Conservation (phyloP, 192 early-diverging fungal species). For the Backusella tuberculispora region DNA sequence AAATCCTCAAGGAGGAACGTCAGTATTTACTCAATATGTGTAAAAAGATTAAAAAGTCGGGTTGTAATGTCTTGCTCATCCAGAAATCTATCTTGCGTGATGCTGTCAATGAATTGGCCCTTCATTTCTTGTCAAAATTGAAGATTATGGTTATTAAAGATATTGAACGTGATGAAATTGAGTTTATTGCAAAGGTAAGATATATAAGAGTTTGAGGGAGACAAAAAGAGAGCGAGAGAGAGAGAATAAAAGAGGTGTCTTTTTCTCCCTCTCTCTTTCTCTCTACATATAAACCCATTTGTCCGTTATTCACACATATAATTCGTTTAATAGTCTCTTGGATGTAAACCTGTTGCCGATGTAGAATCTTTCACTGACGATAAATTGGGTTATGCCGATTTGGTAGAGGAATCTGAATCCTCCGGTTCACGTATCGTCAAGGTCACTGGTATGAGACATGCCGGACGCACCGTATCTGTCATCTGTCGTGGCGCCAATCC, state of each 20-base stretch:
- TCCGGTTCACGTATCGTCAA: constrained; percentile 91
- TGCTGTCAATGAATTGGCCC: constrained; percentile 96
- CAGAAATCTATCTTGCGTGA: constrained; percentile 99
- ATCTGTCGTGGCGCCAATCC: constrained; percentile 96
- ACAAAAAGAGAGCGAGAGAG: neutral
- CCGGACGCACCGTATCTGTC: constrained; percentile 93
- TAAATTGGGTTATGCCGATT: constrained; percentile 94
- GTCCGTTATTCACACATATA: neutral
- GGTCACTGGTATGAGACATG: constrained; percentile 88
- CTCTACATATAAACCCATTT: neutral
- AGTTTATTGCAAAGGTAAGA: constrained; percentile 96
- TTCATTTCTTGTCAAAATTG: constrained; percentile 97
- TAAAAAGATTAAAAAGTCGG: constrained; percentile 99
- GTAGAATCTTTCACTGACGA: constrained; percentile 99
- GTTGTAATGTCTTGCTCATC: constrained; percentile 97
- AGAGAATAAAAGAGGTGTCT: no score
- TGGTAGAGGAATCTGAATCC: constrained; percentile 89
- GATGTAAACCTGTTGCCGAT: constrained; percentile 99
- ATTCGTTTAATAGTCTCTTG: constrained; percentile 69
- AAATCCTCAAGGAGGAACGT: constrained; percentile 98
- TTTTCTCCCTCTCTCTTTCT: neutral
- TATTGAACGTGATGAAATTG: constrained; percentile 98
- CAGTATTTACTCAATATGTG: constrained; percentile 96
- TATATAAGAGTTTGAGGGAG: neutral
- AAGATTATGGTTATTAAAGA: constrained; percentile 99